Percentiles rank a stretch among this genome's conserved stretches.
Evolutionary conservation across 2,329 filamentous ascomycete genomes (phyloP).

Genomic region (Penicillium sp.): DNA sequence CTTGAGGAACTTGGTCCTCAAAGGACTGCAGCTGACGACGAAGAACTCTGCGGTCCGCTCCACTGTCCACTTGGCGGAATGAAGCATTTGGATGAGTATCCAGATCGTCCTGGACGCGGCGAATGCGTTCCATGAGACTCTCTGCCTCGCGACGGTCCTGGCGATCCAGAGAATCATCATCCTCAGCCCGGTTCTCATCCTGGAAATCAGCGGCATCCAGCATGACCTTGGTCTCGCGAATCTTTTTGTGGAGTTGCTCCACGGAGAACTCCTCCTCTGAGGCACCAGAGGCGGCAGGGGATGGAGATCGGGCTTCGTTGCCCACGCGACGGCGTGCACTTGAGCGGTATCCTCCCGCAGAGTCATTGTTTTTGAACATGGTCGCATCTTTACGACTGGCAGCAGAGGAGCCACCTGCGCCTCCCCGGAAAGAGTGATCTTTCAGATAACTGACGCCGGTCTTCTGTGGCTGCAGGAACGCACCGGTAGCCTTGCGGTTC

Average conservation of each 20-base stretch:
- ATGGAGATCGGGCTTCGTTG: slow-evolving; percentile 69
- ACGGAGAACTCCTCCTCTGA: slow-evolving; percentile 78
- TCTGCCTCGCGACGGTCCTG: slow-evolving; percentile 90
- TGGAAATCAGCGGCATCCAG: slow-evolving; percentile 96
- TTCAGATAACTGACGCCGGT: slow-evolving; percentile 99
- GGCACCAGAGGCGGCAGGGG: slow-evolving; percentile 69
- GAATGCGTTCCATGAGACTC: slow-evolving; percentile 88
- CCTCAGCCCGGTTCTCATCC: slow-evolving; percentile 84
- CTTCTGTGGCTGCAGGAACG: slow-evolving; percentile 87
- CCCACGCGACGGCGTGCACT: slow-evolving; percentile 87
- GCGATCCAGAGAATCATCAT: slow-evolving; percentile 88
- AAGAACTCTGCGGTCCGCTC: slow-evolving; percentile 81
- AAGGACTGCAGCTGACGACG: slow-evolving; percentile 87
- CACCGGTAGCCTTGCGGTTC: slow-evolving; percentile 82
- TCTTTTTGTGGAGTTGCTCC: slow-evolving; percentile 88
- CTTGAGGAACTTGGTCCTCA: slow-evolving; percentile 85
- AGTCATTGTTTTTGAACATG: slow-evolving; percentile 94
- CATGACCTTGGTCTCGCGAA: slow-evolving; percentile 90
- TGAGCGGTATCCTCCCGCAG: slow-evolving; percentile 87
- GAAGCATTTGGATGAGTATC: slow-evolving; percentile 82
- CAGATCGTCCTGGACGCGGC: slow-evolving; percentile 91
- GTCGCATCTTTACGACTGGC: slow-evolving; percentile 86
- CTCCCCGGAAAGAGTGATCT: slow-evolving; percentile 82
- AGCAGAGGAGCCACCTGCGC: slow-evolving; percentile 58
- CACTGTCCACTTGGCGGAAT: slow-evolving; percentile 72